phyloP scores from a whole-genome alignment of 2,329 filamentous ascomycete genomes.

The Chalaropsis ovoidea region DNA sequence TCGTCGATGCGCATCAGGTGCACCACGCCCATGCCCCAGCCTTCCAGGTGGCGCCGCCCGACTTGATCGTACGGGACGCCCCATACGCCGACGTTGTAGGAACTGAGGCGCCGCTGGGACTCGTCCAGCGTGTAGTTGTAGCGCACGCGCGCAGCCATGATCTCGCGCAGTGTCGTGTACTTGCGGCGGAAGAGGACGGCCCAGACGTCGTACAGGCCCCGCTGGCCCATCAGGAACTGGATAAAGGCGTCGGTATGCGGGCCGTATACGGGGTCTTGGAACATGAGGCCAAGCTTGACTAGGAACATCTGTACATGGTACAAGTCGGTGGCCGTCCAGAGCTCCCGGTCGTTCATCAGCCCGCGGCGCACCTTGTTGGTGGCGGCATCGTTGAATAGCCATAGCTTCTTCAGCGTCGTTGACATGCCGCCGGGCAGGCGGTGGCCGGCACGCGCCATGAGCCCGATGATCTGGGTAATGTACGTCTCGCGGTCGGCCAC shows the following conservation, averaged over 20 bases:
- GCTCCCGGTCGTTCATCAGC: slow-evolving; percentile 42
- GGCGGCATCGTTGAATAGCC: slow-evolving; percentile 60
- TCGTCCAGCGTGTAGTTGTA: slow-evolving; percentile 44
- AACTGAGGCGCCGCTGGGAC: slow-evolving; percentile 27
- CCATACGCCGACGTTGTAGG: slow-evolving; percentile 33
- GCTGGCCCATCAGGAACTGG: slow-evolving; percentile 51
- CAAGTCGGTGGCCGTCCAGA: slow-evolving; percentile 53
- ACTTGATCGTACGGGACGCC: slow-evolving; percentile 45
- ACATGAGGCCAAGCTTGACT: slow-evolving; percentile 60
- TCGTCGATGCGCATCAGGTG: slow-evolving; percentile 43
- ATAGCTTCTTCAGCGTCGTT: slow-evolving; percentile 52
- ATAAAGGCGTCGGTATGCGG: slow-evolving; percentile 42
- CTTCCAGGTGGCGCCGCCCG: slow-evolving; percentile 45
- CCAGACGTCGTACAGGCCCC: slow-evolving; percentile 46
- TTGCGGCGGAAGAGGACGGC: slow-evolving; percentile 48
- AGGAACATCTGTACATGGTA: slow-evolving; percentile 55
- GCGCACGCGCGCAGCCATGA: slow-evolving; percentile 47
- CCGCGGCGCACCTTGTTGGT: slow-evolving; percentile 46
- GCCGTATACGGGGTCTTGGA: slow-evolving; percentile 53
- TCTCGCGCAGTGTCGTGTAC: slow-evolving; percentile 41
- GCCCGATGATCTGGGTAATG: slow-evolving; percentile 52
- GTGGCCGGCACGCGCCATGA: slow-evolving; percentile 49
- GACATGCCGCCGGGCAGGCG: slow-evolving; percentile 43
- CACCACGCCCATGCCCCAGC: slow-evolving; percentile 41
- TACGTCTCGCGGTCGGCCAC: slow-evolving; percentile 48